These are phyloP conservation scores for Acer saccharum DNA, from an alignment of 345 rosid genomes.

Conservation along the genomic window DNA sequence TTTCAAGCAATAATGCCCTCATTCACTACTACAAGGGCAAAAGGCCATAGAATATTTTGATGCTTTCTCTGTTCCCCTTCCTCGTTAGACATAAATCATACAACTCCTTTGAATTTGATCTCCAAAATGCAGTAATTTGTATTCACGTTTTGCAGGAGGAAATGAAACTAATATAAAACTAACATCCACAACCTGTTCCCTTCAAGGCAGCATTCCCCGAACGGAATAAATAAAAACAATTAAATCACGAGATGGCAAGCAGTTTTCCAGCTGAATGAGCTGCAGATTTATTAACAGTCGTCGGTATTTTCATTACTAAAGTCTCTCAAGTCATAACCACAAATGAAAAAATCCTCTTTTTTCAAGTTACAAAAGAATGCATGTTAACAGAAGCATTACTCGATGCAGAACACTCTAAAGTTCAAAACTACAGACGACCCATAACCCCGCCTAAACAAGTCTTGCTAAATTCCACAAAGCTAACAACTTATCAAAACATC, in stretches of 20 bases:
- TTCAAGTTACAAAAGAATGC: slow-evolving; percentile 46
- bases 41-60: too few relatives aligned
- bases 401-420: slow-evolving; percentile 15
- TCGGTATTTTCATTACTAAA: slow-evolving; percentile 27
- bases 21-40: too few relatives aligned
- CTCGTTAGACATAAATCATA: too few relatives aligned
- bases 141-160: not conserved
- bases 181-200: not conserved
- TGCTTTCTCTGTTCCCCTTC: too few relatives aligned
- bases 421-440: slow-evolving; percentile 22
- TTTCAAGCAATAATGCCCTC: too few relatives aligned
- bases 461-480: slow-evolving; percentile 36
- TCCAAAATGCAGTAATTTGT: too few relatives aligned
- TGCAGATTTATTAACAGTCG: slow-evolving; percentile 35
- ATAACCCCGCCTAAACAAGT: slow-evolving; percentile 28
- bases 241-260: not conserved
- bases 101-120: too few relatives aligned
- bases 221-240: not conserved
- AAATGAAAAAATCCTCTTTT: slow-evolving; percentile 10
- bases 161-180: not conserved
- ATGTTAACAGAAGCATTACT: slow-evolving; percentile 25
- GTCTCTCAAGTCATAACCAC: slow-evolving; percentile 26
- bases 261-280: not conserved
- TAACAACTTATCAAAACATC: slow-evolving; percentile 31
- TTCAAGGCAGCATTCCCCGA: not conserved